Evolutionary conservation across 2,329 filamentous ascomycete species (phyloP).

Genomic region (Periconia macrospinosa): DNA sequence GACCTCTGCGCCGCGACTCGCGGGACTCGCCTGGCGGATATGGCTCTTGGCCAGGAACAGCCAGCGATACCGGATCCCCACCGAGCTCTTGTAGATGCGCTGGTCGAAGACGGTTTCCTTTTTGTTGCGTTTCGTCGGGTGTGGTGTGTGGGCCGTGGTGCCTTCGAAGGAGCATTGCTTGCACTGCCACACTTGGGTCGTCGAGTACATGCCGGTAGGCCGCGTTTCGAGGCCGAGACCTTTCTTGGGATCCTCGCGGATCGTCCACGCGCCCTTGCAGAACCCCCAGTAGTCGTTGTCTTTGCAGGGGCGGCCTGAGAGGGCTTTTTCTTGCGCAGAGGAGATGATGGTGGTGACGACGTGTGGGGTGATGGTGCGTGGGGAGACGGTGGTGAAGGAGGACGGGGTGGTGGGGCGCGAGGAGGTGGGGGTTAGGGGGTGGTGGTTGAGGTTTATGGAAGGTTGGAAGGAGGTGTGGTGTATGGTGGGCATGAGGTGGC

Average conservation of each 20-base stretch:
- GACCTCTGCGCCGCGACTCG: neutral
- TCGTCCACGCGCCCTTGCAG: slow-evolving; percentile 44
- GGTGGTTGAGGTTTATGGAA: neutral
- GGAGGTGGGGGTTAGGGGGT: slow-evolving; percentile 13
- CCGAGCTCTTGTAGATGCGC: slow-evolving; percentile 24
- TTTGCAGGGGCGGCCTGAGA: slow-evolving; percentile 41
- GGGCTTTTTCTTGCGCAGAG: slow-evolving; percentile 29
- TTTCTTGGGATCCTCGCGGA: slow-evolving; percentile 37
- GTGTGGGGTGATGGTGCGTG: slow-evolving; percentile 13
- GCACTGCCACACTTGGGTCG: slow-evolving; percentile 39
- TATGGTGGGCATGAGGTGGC: neutral
- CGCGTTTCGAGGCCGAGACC: slow-evolving; percentile 32
- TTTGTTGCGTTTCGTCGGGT: slow-evolving; percentile 31
- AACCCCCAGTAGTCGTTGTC: slow-evolving; percentile 47
- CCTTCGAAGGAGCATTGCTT: slow-evolving; percentile 39
- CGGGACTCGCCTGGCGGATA: slow-evolving; percentile 20
- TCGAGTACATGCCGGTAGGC: slow-evolving; percentile 40
- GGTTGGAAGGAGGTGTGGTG: neutral
- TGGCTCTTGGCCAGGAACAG: slow-evolving; percentile 44
- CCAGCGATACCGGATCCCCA: slow-evolving; percentile 42
- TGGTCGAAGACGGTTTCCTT: slow-evolving; percentile 33
- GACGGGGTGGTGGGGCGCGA: slow-evolving; percentile 15
- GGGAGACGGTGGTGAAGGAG: slow-evolving; percentile 4
- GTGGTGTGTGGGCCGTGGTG: slow-evolving; percentile 23
- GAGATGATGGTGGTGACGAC: slow-evolving; percentile 15